Conservation (phyloP, 2,329 filamentous ascomycete genomes). For the Cladosporium sp. region DNA sequence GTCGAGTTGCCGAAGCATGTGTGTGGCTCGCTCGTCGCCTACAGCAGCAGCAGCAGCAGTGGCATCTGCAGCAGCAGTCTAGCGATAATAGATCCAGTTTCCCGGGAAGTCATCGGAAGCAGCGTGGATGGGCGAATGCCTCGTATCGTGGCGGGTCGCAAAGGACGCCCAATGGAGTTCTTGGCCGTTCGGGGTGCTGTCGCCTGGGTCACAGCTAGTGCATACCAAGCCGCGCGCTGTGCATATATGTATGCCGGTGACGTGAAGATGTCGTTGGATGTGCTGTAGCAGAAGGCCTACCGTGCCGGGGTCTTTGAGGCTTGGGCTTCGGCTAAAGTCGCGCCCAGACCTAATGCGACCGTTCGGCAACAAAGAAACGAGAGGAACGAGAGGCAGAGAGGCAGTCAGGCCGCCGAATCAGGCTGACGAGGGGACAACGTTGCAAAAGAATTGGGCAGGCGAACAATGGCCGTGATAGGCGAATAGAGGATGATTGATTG, state of each 20-base stretch:
- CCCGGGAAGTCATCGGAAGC: neutral
- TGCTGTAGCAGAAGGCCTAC: neutral
- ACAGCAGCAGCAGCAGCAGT: no score
- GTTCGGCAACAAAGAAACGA: neutral
- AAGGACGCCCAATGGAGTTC: slow-evolving; percentile 6
- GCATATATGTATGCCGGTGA: neutral
- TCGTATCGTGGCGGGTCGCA: neutral
- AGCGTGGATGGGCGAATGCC: neutral
- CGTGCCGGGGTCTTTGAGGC: neutral
- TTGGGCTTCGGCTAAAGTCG: slow-evolving; percentile 9
- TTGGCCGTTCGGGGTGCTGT: neutral
- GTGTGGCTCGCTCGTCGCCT: neutral
- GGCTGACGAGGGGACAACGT: no score
- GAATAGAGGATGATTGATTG: no score
- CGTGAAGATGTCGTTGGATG: neutral
- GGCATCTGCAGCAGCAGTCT: no score
- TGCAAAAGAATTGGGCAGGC: no score
- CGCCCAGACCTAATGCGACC: neutral
- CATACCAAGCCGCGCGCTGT: neutral
- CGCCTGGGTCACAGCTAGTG: neutral
- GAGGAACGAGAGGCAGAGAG: no score
- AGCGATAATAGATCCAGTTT: slow-evolving; percentile 5
- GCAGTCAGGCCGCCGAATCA: no score
- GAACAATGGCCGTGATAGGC: no score
- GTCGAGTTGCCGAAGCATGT: slow-evolving; percentile 1